Evolutionary conservation across 495 filamentous ascomycete species (phyloP).

Genomic region (Extremus antarcticus): DNA sequence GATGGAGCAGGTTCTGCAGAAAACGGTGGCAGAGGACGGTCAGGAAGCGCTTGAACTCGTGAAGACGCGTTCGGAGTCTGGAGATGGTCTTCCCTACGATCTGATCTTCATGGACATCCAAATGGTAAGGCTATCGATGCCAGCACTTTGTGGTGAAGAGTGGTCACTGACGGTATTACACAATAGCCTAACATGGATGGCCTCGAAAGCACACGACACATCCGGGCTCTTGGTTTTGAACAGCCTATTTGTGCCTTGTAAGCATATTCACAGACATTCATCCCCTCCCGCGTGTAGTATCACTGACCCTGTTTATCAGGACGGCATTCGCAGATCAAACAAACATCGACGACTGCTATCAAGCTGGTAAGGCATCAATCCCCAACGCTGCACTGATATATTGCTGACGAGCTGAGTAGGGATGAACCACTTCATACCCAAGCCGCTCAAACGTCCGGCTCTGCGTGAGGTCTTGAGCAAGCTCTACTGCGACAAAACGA

Average conservation of each 20-base stretch:
- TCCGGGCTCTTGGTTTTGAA: constrained; percentile 39
- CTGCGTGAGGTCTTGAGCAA: background rate
- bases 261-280: no score
- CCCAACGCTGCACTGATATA: background rate
- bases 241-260: background rate
- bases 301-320: constrained; percentile 78
- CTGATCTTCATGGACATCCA: constrained; percentile 89
- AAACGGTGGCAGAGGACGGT: constrained; percentile 46
- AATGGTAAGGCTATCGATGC: no score
- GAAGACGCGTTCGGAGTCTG: constrained; percentile 63
- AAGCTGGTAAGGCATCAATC: constrained; percentile 37
- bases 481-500: no score
- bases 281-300: no score
- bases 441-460: background rate
- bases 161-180: background rate
- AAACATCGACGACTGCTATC: constrained; percentile 51
- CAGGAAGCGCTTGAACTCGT: constrained; percentile 79
- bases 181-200: constrained; percentile 82
- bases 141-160: no score
- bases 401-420: background rate
- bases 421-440: background rate
- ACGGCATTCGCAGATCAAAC: constrained; percentile 80
- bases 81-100: constrained; percentile 43
- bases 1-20: constrained; percentile 50
- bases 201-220: constrained; percentile 69